Evolutionary conservation across 306 rosid species (phyloP).

Genomic region (Hylodesmum podocarpum): DNA sequence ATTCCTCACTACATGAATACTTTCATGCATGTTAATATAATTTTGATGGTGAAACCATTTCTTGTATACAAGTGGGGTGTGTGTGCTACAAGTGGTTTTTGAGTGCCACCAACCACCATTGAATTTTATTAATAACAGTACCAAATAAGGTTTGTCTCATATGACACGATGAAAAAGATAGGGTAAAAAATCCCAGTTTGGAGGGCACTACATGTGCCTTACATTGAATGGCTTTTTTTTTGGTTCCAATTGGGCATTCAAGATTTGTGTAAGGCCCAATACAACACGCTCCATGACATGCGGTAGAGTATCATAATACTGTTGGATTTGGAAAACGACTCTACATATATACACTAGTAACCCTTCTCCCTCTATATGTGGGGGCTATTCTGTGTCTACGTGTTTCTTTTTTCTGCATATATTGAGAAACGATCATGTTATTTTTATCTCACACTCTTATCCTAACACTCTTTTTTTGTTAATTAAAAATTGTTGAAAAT

Average conservation of each 20-base stretch:
- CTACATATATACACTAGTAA: background rate
- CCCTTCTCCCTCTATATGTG: background rate
- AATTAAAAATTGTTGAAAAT: no score
- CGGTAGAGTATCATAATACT: background rate
- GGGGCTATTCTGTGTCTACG: background rate
- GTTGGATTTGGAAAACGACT: background rate
- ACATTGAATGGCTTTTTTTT: background rate
- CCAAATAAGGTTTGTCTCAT: no score
- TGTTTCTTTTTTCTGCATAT: no score
- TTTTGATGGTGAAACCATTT: background rate
- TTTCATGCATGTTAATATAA: background rate
- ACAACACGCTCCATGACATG: background rate
- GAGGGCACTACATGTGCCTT: slow-evolving; percentile 19
- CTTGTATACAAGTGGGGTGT: slow-evolving; percentile 8
- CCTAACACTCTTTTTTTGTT: no score
- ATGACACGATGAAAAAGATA: background rate
- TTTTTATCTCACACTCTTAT: no score
- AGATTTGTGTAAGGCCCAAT: background rate
- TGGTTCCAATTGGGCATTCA: background rate
- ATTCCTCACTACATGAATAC: background rate
- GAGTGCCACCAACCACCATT: background rate
- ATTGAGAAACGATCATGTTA: no score
- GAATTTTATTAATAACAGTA: no score
- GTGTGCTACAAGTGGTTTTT: slow-evolving; percentile 22
- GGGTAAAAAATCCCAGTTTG: background rate